Conservation (phyloP, 2,329 filamentous ascomycete genomes). For the Microsporum audouinii region DNA sequence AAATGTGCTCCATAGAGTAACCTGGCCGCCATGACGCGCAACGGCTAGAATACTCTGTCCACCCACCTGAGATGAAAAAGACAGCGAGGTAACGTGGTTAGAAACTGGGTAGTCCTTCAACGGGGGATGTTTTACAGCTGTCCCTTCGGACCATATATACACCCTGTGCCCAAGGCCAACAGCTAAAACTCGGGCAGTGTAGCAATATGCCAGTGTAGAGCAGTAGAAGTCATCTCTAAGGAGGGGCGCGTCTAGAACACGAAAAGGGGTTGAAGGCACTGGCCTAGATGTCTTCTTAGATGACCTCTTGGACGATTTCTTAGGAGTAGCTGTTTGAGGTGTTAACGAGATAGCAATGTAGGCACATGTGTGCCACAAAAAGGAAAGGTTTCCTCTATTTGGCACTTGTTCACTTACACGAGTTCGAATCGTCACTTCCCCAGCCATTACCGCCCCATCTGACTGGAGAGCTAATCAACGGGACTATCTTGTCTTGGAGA, state of each 20-base stretch:
- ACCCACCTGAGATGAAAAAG: conserved; percentile 73
- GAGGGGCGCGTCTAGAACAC: conserved; percentile 76
- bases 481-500: background rate
- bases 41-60: conserved; percentile 71
- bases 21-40: conserved; percentile 63
- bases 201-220: conserved; percentile 75
- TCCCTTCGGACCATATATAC: conserved; percentile 77
- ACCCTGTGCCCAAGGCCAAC: conserved; percentile 70
- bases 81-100: conserved; percentile 67
- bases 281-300: conserved; percentile 27
- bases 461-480: conserved; percentile 21
- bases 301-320: background rate
- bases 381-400: background rate
- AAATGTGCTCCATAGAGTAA: conserved; percentile 67
- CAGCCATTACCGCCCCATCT: conserved; percentile 33
- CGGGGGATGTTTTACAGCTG: conserved; percentile 52
- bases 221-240: conserved; percentile 96
- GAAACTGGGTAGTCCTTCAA: conserved; percentile 38
- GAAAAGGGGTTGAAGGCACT: conserved; percentile 65
- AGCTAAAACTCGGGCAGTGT: conserved; percentile 61
- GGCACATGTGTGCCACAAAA: background rate
- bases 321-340: background rate
- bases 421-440: background rate
- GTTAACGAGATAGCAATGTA: background rate
- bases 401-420: background rate